These are phyloP conservation scores for Talaromyces rugulosus DNA, from an alignment of 2,329 filamentous ascomycete genomes.

Conservation along the genomic window DNA sequence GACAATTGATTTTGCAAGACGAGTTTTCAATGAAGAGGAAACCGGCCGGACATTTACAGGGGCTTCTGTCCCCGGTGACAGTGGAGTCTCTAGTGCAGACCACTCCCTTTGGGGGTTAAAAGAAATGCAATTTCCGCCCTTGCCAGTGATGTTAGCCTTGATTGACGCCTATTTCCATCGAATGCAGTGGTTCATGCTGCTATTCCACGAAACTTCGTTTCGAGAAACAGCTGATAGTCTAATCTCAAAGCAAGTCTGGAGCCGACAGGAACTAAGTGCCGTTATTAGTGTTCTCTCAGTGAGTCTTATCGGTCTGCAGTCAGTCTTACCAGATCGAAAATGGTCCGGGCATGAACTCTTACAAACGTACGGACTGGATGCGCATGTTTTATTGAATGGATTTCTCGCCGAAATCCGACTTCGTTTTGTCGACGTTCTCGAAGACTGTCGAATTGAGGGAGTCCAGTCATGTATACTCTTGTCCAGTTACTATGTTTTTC, in stretches of 20 bases:
- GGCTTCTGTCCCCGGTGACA: conserved; percentile 16
- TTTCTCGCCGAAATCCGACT: conserved; percentile 13
- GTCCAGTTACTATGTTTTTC: conserved; percentile 17
- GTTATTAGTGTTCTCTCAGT: conserved; percentile 16
- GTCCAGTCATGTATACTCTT: conserved; percentile 18
- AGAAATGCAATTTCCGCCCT: conserved; percentile 15
- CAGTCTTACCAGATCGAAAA: conserved; percentile 14
- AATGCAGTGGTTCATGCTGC: conserved; percentile 20
- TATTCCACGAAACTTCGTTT: conserved; percentile 16
- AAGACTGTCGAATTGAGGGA: conserved; percentile 18
- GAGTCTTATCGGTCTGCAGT: conserved; percentile 17
- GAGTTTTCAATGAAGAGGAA: conserved; percentile 18
- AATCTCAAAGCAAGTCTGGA: conserved; percentile 13
- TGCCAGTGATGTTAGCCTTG: conserved; percentile 13
- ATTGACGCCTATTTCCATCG: conserved; percentile 20
- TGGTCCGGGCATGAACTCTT: conserved; percentile 16
- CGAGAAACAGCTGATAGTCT: conserved; percentile 11
- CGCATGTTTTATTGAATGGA: conserved; percentile 2
- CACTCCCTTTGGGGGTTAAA: conserved; percentile 15
- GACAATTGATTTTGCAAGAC: conserved; percentile 19
- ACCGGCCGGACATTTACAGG: conserved; percentile 14
- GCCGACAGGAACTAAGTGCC: conserved; percentile 15
- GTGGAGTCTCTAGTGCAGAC: conserved; percentile 8
- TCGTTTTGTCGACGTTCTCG: conserved; percentile 16
- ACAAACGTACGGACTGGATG: not conserved